Evolutionary conservation across 1,284 basidiomycete species (phyloP), one percentile per base, ranked within the genome.

Genomic region (Malassezia psittaci): DNA sequence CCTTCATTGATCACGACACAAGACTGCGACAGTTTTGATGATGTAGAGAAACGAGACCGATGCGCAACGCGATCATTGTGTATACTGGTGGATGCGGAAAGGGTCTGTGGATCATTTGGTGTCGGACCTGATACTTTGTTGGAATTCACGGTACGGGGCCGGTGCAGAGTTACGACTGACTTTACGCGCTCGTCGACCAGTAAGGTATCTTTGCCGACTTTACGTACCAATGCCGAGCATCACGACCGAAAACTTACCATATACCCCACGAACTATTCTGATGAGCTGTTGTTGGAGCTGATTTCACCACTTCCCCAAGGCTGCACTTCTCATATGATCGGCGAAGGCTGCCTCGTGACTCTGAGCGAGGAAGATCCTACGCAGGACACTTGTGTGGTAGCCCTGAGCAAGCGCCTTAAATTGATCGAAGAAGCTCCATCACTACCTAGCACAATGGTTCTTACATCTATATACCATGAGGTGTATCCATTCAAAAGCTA

Each of bases 21-120:
- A 29, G 24, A 29, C 24, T 29, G 24, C 24, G 7, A 29, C 24
- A 7, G 7, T 29, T 7, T 29, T 7, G 24, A 29, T 29, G 24
- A 29, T 7, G 3, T 7, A 29, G 4, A 29, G 24, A 29, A 7
- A 29, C 24, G 24, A 29, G 7, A 29, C 7, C 4, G 7, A 29
- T 29, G 24, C 24, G 43, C 29, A n/a, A 1, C 36, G 9, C 47
- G 44, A 18, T 15, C 24, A 1, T 35, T 53, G 11, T 18, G 35
- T 8, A 19, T 56, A 2, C 29, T 12, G 15, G 54, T 56, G 9
- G 13, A 51, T 24, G 36, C 16, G 11, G 34, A 13, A 0, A 19
- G 18, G 4, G 54, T 41, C 19, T 56, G 54, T 42, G 54, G 42
- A 2, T 10, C n/a, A 7, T 56, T 46, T 44, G 54, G 54, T 15